Evolutionary conservation across 139 green algal species (phyloP), one percentile per base, ranked within the genome.

Genomic region (Chlamydomonas schloesseri): DNA sequence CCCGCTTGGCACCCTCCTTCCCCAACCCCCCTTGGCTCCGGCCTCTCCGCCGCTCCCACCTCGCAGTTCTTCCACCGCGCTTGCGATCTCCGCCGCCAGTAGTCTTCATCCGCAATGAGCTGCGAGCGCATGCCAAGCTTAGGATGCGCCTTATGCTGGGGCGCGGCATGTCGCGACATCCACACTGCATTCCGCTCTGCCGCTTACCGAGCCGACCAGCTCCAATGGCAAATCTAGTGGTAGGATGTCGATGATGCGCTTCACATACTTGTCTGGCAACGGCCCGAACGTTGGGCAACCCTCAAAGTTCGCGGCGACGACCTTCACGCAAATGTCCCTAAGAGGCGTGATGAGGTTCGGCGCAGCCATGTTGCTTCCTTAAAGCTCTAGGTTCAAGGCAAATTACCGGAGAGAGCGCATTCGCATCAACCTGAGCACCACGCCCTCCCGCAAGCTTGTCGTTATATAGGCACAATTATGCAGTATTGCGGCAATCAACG

Each of bases 1-100:
- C n/a, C n/a, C n/a, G n/a, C n/a, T n/a, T n/a, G n/a, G n/a, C n/a
- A n/a, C n/a, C n/a, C n/a, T n/a, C n/a, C n/a, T n/a, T n/a, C n/a
- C n/a, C n/a, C 17, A n/a, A n/a, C 24, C 60, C 60, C 24, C 60
- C 60, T 8, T 67, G 18, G 3, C 55, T 24, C 2, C 55, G 50
- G 50, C 11, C 50, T 14, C 60, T 67, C 8, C 42, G 60, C 60
- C 24, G 17, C 31, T 15, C 80, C 33, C 55, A 93, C 89, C 82
- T 96, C 90, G 71, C 90, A 93, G 84, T 96, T 97, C 58, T 88
- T 92, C 95, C 95, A 98, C 17, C 91, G 81, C 5, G 79, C 76
- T 24, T 69, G 74, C 23, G 89, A 88, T 64, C 94, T 79, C 20
- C 93, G 69, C 82, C 91, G 86, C 95, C 95, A 98, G 81, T 98